Evolutionary conservation across 495 filamentous ascomycete species (phyloP).

Genomic region (Aspergillus nidulans): DNA sequence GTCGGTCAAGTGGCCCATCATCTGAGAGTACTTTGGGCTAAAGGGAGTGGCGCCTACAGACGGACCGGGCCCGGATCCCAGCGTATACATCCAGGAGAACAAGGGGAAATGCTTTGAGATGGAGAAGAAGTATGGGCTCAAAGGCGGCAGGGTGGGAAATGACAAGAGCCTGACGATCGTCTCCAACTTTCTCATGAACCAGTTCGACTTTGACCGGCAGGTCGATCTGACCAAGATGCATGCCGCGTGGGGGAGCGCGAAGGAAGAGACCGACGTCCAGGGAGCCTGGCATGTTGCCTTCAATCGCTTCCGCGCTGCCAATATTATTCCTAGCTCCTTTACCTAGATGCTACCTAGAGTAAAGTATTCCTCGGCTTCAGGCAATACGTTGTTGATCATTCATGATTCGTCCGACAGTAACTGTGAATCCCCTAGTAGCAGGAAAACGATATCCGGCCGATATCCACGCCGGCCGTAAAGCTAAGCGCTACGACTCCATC

Average conservation of each 20-base stretch:
- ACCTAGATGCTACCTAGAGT: neutral
- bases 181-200: neutral
- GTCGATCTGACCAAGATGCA: slow-evolving; percentile 12
- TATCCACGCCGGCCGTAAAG: no score
- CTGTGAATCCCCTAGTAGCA: no score
- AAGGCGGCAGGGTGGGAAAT: neutral
- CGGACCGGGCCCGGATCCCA: slow-evolving; percentile 29
- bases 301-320: slow-evolving; percentile 4
- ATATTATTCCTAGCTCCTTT: slow-evolving; percentile 1
- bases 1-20: slow-evolving; percentile 23
- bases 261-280: slow-evolving; percentile 5
- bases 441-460: no score
- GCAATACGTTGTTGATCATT: no score
- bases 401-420: no score
- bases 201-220: slow-evolving; percentile 12
- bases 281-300: slow-evolving; percentile 5
- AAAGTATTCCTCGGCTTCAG: no score
- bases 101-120: slow-evolving; percentile 3
- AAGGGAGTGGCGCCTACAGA: slow-evolving; percentile 6
- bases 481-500: no score
- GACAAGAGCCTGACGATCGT: neutral
- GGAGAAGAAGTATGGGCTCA: slow-evolving; percentile 7
- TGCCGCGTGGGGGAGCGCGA: slow-evolving; percentile 5
- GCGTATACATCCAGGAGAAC: slow-evolving; percentile 5
- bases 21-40: slow-evolving; percentile 31